Base-by-base conservation (phyloP, 176 grass and related monocot genomes). In the Phragmites australis region DNA sequence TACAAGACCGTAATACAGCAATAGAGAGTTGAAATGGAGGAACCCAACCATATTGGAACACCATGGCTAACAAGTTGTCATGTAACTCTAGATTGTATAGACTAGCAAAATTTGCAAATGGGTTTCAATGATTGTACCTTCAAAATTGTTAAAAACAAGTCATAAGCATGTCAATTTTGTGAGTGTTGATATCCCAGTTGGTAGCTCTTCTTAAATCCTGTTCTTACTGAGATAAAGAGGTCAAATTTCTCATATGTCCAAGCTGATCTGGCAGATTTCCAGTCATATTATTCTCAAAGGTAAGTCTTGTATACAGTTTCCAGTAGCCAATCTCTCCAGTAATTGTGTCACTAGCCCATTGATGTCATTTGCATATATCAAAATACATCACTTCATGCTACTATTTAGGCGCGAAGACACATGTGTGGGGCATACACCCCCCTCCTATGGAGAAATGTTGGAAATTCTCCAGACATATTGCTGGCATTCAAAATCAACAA, bases 81-180 rank as follows among this genome's bases (percentile, higher is more conserved):
- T n/a, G n/a, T n/a, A n/a, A n/a, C n/a, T n/a, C n/a, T n/a, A n/a
- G n/a, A n/a, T n/a, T n/a, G n/a, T n/a, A n/a, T n/a, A n/a, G n/a
- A 18, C 2, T 58, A n/a, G 32, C 15, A 3, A 88, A 9, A 10
- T 78, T 67, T 6, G 7, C 53, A 91, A 82, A 82, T 87, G 75
- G 8, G 30, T 8, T 64, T 84, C 55, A 5, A 30, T 80, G n/a
- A 91, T 11, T 6, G 26, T 44, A 17, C 85, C 85, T 21, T 76
- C 5, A 0, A 90, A 19, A 6, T 49, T 72, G 81, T 90, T 90
- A 4, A 25, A 46, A 17, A 17, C 6, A 3, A 90, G 37, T 1
- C 8, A 0, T 8, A 86, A 65, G 0, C 26, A 1, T 23, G 1
- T 42, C 5, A 91, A 62, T 1, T 51, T 75, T 1, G 8, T 19